Conservation (phyloP, 345 rosid species). For the Turritis glabra region DNA sequence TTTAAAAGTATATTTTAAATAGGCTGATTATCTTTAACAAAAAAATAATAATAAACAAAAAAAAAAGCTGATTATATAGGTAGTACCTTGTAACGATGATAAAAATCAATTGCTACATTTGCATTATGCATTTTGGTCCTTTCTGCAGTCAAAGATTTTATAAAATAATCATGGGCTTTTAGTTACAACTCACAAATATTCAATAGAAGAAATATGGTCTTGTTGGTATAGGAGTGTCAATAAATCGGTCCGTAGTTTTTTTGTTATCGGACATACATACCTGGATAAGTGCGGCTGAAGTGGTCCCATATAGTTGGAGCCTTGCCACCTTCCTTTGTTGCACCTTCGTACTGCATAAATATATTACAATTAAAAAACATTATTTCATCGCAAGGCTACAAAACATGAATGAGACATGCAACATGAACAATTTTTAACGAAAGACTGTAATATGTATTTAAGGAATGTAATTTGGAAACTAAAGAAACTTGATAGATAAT, state of each 20-base stretch:
- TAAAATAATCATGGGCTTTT: neutral
- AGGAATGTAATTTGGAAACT: neutral
- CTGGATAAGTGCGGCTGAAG: constrained; percentile 43
- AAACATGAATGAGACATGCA: neutral
- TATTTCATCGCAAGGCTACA: neutral
- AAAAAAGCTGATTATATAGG: neutral
- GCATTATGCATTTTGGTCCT: constrained; percentile 51
- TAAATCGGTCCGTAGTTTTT: neutral
- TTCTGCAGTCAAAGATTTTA: constrained; percentile 32
- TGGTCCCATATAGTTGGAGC: constrained; percentile 42
- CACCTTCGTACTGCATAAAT: constrained; percentile 46
- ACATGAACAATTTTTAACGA: neutral
- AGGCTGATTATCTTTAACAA: no score
- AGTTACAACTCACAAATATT: neutral
- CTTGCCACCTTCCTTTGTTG: constrained; percentile 39
- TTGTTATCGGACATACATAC: constrained; percentile 8
- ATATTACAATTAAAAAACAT: no score
- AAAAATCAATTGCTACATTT: constrained; percentile 49
- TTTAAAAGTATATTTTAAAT: no score
- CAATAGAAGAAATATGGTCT: neutral
- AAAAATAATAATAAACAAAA: no score
- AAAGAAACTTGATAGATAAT: neutral
- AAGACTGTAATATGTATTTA: neutral
- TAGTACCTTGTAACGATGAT: constrained; percentile 50
- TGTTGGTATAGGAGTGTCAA: neutral